Percentiles rank a stretch among this genome's conserved stretches.
Conservation (phyloP, 1,284 basidiomycete genomes). For the Ganoderma boninense region DNA sequence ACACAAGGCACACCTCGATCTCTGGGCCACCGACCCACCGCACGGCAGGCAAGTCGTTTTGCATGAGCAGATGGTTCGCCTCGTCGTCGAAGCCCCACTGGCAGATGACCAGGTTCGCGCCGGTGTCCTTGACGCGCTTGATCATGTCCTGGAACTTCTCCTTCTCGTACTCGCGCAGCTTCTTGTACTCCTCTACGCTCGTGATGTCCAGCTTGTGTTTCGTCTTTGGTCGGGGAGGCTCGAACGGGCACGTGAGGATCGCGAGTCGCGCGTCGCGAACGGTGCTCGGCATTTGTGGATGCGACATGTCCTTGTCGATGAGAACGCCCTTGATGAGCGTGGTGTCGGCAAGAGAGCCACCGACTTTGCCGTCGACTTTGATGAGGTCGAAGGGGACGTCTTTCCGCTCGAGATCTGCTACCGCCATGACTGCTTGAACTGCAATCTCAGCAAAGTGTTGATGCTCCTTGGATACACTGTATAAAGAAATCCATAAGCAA, state of each 20-base stretch:
- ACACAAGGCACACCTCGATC: conserved; percentile 77
- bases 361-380: conserved; percentile 99
- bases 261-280: conserved; percentile 93
- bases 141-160: conserved; percentile 98
- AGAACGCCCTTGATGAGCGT: conserved; percentile 94
- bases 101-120: conserved; percentile 98
- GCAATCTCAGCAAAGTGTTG: conserved; percentile 97
- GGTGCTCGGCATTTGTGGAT: conserved; percentile 95
- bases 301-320: conserved; percentile 99
- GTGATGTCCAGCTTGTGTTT: conserved; percentile 99
- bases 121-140: conserved; percentile 95
- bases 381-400: conserved; percentile 99
- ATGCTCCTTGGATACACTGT: conserved; percentile 95
- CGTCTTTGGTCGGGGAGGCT: conserved; percentile 98
- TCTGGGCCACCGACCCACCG: conserved; percentile 99
- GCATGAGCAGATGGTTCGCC: conserved; percentile 97
- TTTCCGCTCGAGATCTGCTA: conserved; percentile 93
- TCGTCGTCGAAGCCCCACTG: conserved; percentile 99
- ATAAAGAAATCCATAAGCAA: conserved; percentile 13
- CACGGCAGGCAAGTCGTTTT: conserved; percentile 97
- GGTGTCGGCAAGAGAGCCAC: conserved; percentile 95
- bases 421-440: conserved; percentile 94
- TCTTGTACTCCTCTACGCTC: conserved; percentile 97
- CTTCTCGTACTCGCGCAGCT: conserved; percentile 94
- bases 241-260: conserved; percentile 98